A percentile compares a stretch with the other conserved stretches of the same genome.
phyloP scores from a whole-genome alignment of 805 yeast genomes.

The Candida germanica region DNA sequence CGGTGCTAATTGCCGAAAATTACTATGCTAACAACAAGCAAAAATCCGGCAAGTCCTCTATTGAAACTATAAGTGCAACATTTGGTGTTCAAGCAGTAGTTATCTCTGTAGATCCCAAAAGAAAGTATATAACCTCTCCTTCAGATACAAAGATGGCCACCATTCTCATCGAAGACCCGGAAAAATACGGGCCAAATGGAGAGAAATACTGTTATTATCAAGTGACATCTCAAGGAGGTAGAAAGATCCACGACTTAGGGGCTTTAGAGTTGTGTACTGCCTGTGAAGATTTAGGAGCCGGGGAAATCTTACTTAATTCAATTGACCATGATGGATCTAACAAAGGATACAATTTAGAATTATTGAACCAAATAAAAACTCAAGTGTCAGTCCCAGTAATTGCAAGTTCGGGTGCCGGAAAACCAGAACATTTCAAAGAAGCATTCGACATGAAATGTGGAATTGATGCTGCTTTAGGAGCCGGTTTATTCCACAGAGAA shows the following conservation, averaged over 20 bases:
- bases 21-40: slow-evolving; percentile 57
- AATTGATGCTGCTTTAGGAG: slow-evolving; percentile 97
- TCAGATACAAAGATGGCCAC: slow-evolving; percentile 57
- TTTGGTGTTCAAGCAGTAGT: slow-evolving; percentile 98
- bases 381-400: slow-evolving; percentile 88
- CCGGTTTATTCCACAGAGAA: slow-evolving; percentile 97
- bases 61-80: slow-evolving; percentile 86
- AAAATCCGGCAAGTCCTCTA: slow-evolving; percentile 78
- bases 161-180: slow-evolving; percentile 54
- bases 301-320: slow-evolving; percentile 89
- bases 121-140: slow-evolving; percentile 71
- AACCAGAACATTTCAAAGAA: slow-evolving; percentile 83
- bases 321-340: slow-evolving; percentile 97
- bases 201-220: slow-evolving; percentile 90
- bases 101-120: slow-evolving; percentile 95
- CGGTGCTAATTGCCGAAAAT: slow-evolving; percentile 86
- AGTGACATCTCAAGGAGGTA: slow-evolving; percentile 95
- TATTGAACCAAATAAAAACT: slow-evolving; percentile 71
- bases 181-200: slow-evolving; percentile 72
- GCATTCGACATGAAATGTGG: slow-evolving; percentile 72
- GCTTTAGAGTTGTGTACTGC: slow-evolving; percentile 87
- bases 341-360: slow-evolving; percentile 87
- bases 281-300: slow-evolving; percentile 92
- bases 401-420: slow-evolving; percentile 98
- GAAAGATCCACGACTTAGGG: slow-evolving; percentile 81